Evolutionary conservation across 352 stramenopile genomes (phyloP).

Genomic region (Pythium monospermum): DNA sequence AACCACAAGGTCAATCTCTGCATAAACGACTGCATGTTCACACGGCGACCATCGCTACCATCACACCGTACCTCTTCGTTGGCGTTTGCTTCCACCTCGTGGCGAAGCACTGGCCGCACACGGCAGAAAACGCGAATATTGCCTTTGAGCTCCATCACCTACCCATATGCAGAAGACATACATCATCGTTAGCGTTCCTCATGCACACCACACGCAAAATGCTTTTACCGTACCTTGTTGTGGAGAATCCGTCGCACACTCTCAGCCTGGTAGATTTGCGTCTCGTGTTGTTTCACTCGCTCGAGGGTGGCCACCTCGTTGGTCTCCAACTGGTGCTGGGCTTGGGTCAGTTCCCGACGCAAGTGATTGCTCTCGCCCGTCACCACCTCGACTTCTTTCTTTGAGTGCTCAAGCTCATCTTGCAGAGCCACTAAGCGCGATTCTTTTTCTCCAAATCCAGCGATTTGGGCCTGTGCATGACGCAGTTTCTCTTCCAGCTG

Average conservation of each 20-base stretch:
- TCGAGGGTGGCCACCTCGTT: constrained; percentile 28
- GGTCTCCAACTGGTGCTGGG: constrained; percentile 20
- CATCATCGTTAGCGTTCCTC: not conserved
- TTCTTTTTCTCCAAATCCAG: constrained; percentile 32
- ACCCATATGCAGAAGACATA: constrained; percentile 2
- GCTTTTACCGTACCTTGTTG: constrained; percentile 49
- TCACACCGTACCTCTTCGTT: constrained; percentile 38
- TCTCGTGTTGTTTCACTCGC: constrained; percentile 33
- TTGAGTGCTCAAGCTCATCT: constrained; percentile 28
- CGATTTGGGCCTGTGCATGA: constrained; percentile 24
- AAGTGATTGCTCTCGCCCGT: constrained; percentile 15
- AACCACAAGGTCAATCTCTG: not conserved
- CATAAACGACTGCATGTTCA: not conserved
- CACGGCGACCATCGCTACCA: not conserved
- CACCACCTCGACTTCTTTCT: constrained; percentile 26
- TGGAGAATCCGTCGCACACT: constrained; percentile 71
- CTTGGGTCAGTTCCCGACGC: constrained; percentile 14
- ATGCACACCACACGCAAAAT: not conserved
- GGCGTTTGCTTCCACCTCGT: constrained; percentile 41
- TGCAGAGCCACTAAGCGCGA: constrained; percentile 29
- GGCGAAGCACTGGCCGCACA: constrained; percentile 83
- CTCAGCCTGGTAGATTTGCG: constrained; percentile 55
- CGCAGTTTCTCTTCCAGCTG: constrained; percentile 33
- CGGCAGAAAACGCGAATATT: constrained; percentile 97
- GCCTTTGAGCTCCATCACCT: constrained; percentile 95